Evolutionary conservation across 164 flowering plant genomes (phyloP).

Genomic region (Paratinospora sagittata): DNA sequence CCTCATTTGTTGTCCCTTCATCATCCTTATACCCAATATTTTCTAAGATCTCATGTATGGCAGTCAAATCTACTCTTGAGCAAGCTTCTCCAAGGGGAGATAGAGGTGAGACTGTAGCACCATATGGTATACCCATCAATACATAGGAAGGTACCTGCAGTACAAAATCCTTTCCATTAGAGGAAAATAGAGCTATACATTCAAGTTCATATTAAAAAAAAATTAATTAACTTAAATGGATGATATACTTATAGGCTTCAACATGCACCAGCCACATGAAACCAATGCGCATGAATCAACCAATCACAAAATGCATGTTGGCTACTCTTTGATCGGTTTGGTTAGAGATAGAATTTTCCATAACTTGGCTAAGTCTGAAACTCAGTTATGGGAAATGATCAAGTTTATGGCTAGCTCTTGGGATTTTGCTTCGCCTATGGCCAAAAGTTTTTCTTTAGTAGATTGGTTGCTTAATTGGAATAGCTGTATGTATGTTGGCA

Average conservation of each 20-base stretch:
- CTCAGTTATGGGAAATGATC: too few relatives aligned
- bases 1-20: slow-evolving; percentile 90
- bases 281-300: not conserved
- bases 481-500: too few relatives aligned
- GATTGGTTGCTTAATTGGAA: too few relatives aligned
- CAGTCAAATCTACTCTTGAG: slow-evolving; percentile 74
- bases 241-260: not conserved
- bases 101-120: slow-evolving; percentile 36
- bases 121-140: slow-evolving; percentile 42
- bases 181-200: not conserved
- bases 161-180: slow-evolving; percentile 4
- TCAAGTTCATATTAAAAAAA: not conserved
- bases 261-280: not conserved
- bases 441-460: too few relatives aligned
- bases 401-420: too few relatives aligned
- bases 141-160: slow-evolving; percentile 51
- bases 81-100: slow-evolving; percentile 91
- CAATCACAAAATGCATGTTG: not conserved
- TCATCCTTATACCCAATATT: slow-evolving; percentile 84
- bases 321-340: not conserved
- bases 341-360: too few relatives aligned
- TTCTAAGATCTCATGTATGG: slow-evolving; percentile 79
- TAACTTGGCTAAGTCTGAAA: too few relatives aligned
- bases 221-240: too few relatives aligned
- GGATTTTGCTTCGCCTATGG: too few relatives aligned